Base-by-base conservation (phyloP, 805 yeast genomes). In the Candida vartiovaarae region DNA sequence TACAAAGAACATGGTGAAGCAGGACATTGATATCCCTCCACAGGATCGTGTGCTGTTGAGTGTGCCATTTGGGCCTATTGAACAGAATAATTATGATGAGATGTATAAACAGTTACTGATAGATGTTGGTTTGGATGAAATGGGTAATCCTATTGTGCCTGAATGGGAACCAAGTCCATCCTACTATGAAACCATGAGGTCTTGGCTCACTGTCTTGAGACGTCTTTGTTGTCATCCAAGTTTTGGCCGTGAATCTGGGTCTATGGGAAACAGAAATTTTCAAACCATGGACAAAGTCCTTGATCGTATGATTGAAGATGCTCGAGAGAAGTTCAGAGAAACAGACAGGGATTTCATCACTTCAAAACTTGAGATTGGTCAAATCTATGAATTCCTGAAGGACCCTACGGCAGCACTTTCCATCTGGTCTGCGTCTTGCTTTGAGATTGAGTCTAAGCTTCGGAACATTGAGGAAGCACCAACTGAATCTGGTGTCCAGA, bases 191-290 rank as follows among this genome's bases (percentile, higher is more conserved):
- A 55, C 62, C n/a, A 74, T 85, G 80, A 69, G 84, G 40, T 66
- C 66, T 8, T 87, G 95, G 93, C 65, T 91, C 6, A 67, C 71
- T 5, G 68, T 74, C 39, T 63, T 91, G 28, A 69, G 98, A 31
- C 88, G 85, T 54, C 71, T 85, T 0, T 91, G 97, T 53, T 85
- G 93, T 46, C 95, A 87, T 63, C 87, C 95, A 1, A 77, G 75
- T 53, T 39, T 61, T 49, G 48, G 62, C 53, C 33, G 59, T 24
- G 50, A 42, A 8, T 29, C 43, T 8, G 41, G 38, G 2, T 23
- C 30, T 3, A 38, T 26, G 9, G 36, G 41, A 4, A 8, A 47
- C 1, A 25, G 39, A 3, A 48, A 46, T 7, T 15, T 47, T 67
- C 65, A 74, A 42, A 75, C 85, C 0, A 68, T 91, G 49, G 84